Conservation (phyloP, 2,329 filamentous ascomycete species). For the Nothopassalora personata region DNA sequence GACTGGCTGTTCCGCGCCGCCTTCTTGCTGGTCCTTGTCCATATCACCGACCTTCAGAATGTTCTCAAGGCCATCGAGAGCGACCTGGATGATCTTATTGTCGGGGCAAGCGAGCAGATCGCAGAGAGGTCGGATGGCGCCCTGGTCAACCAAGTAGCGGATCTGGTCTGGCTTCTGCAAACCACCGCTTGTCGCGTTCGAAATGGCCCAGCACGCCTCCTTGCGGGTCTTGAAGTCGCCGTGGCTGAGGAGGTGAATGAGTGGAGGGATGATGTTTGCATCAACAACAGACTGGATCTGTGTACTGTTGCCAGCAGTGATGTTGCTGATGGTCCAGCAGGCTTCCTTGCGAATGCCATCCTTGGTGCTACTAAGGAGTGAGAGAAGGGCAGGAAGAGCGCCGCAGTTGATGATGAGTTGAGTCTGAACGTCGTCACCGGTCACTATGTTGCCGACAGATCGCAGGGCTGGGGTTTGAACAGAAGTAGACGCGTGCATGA, state of each 20-base stretch:
- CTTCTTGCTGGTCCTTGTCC: slow-evolving; percentile 84
- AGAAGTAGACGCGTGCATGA: slow-evolving; percentile 97
- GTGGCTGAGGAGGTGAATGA: slow-evolving; percentile 93
- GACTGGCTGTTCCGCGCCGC: slow-evolving; percentile 66
- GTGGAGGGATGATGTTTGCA: slow-evolving; percentile 89
- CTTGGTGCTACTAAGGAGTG: slow-evolving; percentile 92
- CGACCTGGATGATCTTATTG: slow-evolving; percentile 99
- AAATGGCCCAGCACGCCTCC: slow-evolving; percentile 99
- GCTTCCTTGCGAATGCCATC: slow-evolving; percentile 99
- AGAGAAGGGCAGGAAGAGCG: slow-evolving; percentile 83
- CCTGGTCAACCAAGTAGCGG: slow-evolving; percentile 84
- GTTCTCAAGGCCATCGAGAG: slow-evolving; percentile 95
- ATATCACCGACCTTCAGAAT: slow-evolving; percentile 99
- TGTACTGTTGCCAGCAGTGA: slow-evolving; percentile 94
- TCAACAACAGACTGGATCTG: slow-evolving; percentile 97
- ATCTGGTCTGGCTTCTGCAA: slow-evolving; percentile 99
- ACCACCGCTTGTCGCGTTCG: slow-evolving; percentile 93
- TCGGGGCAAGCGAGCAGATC: slow-evolving; percentile 93
- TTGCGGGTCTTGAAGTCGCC: slow-evolving; percentile 99
- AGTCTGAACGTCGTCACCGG: slow-evolving; percentile 95
- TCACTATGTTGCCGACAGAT: slow-evolving; percentile 98
- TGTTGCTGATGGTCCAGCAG: slow-evolving; percentile 99
- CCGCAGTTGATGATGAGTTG: slow-evolving; percentile 99
- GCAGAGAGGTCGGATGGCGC: slow-evolving; percentile 95
- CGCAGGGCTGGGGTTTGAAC: slow-evolving; percentile 96